phyloP scores from a whole-genome alignment of 2,329 filamentous ascomycete species.

The Apiospora marii region DNA sequence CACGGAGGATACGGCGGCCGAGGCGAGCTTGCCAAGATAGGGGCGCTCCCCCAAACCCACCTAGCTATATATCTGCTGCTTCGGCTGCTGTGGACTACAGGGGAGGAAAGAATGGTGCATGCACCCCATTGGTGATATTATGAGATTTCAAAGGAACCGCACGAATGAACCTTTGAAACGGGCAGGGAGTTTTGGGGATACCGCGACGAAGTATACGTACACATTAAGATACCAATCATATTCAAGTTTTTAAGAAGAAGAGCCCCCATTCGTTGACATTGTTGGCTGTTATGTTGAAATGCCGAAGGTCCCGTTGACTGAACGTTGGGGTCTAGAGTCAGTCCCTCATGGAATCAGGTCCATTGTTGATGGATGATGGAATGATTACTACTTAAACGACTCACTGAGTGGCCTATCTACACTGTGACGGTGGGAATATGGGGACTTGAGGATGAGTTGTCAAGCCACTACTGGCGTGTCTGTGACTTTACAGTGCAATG shows the following conservation, averaged over 20 bases:
- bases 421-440: slow-evolving; percentile 1
- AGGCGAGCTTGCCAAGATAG: background rate
- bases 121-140: background rate
- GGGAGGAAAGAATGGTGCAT: background rate
- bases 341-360: background rate
- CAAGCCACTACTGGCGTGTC: background rate
- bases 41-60: background rate
- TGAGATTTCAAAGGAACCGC: background rate
- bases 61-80: background rate
- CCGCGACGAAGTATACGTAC: slow-evolving; percentile 13
- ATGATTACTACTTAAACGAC: background rate
- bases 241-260: background rate
- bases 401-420: background rate
- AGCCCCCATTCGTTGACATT: background rate
- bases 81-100: background rate
- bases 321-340: background rate
- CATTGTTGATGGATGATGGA: background rate
- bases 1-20: background rate
- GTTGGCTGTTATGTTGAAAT: background rate
- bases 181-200: background rate
- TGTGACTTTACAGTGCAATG: background rate
- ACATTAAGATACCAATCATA: background rate
- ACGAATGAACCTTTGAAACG: background rate
- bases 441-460: slow-evolving; percentile 7
- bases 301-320: background rate